Evolutionary conservation across 768 basidiomycete genomes (phyloP), one percentile per base, ranked within the genome.

Genomic region (Ramaria sp.): DNA sequence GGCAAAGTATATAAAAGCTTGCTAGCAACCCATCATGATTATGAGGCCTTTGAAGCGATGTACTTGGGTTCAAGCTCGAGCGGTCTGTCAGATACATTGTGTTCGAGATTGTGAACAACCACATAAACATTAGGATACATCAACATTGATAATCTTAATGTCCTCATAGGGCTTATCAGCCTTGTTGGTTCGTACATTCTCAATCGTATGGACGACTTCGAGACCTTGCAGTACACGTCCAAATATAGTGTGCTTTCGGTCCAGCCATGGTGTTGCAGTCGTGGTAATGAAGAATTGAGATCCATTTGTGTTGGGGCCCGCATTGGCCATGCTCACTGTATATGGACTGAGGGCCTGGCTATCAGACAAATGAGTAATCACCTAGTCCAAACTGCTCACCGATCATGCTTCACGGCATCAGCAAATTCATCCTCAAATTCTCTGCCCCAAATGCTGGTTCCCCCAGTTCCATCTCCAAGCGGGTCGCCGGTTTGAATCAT

Each of bases 201-300:
- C 94, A 64, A 99, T 97, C 15, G 78, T 75, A 63, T 95, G 91
- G 4, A 96, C 79, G 27, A 95, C 86, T 68, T 96, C 94, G 51
- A 95, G 73, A 5, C 95, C 94, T 4, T 84, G 83, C 37, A 86
- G 73, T 12, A 90, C 90, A 22, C 92, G 81, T 1, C 94, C 95
- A 63, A 98, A 98, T 62, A 97, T 88, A 0, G 91, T 95, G 66
- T 89, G 86, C 63, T 90, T 91, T 69, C 81, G 86, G 70, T 96
- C 91, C 60, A 95, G 72, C 91, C 91, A 95, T 7, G 92, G 90
- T 7, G 89, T 91, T 7, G 93, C 86, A 2, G 85, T 93, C 4
- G 93, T 96, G 7, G 94, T 97, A 67, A 98, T 91, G 74, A 97
- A 99, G 76, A 97, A 99, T 66, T 99, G 95, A 1, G 90, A 93